A percentile compares a stretch with the other conserved stretches of the same genome.
Evolutionary conservation across 2,329 filamentous ascomycete genomes (phyloP).

Genomic region (Cladosporium sphaerospermum): DNA sequence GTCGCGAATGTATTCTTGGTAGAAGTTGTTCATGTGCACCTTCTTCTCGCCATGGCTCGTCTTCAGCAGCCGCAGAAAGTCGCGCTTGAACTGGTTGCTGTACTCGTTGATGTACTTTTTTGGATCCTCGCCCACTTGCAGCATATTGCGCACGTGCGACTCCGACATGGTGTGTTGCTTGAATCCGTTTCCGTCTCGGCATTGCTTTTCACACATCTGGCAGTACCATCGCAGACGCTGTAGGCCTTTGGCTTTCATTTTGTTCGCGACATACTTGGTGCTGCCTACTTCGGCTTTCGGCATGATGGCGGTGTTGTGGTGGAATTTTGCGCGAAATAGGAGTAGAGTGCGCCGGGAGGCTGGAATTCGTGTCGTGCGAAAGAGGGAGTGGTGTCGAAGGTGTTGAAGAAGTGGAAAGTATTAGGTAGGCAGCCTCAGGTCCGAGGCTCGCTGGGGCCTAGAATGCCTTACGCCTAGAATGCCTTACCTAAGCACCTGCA

Average conservation of each 20-base stretch:
- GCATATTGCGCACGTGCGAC: constrained; percentile 82
- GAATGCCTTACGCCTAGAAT: too few relatives aligned
- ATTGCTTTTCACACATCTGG: constrained; percentile 67
- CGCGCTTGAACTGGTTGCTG: constrained; percentile 70
- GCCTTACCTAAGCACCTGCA: too few relatives aligned
- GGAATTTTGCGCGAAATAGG: too few relatives aligned
- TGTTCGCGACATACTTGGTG: constrained; percentile 85
- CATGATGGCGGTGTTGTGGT: constrained; percentile 52
- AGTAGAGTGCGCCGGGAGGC: too few relatives aligned
- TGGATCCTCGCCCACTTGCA: constrained; percentile 79
- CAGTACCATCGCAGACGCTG: constrained; percentile 91
- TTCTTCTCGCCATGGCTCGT: constrained; percentile 88
- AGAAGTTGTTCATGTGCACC: constrained; percentile 86
- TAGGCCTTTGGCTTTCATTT: constrained; percentile 73
- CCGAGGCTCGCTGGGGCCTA: too few relatives aligned
- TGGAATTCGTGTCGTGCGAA: too few relatives aligned
- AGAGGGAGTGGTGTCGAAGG: too few relatives aligned
- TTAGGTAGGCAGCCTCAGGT: too few relatives aligned
- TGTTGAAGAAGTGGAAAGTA: too few relatives aligned
- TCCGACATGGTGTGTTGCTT: constrained; percentile 76
- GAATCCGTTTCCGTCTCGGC: constrained; percentile 83
- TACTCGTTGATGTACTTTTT: constrained; percentile 78
- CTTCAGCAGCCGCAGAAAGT: constrained; percentile 70
- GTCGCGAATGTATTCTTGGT: constrained; percentile 85
- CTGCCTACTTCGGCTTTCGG: constrained; percentile 86